Base-by-base conservation (phyloP, 192 early-diverging fungal species). In the Polychytrium aggregatum region DNA sequence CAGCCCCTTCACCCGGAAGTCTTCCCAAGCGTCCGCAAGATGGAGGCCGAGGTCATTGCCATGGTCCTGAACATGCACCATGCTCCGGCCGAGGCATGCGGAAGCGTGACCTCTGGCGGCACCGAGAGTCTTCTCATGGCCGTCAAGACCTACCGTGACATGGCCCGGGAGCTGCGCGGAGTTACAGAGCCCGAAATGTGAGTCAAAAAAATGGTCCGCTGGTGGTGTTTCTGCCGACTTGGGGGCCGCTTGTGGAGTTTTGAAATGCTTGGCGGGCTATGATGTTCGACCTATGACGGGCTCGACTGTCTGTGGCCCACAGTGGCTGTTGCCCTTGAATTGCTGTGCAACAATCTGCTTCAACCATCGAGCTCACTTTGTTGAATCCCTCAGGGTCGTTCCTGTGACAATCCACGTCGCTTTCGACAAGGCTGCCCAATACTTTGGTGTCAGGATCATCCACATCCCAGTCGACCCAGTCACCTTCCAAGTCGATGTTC, bases 121-220 rank as follows among this genome's bases (percentile, higher is more conserved):
- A 91, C 90, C 17, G 94, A 98, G 60, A 85, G 81, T 52, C 82
- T 98, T 35, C 65, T 95, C 29, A 94, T 98, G 91, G 85, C 88
- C 3, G 86, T 90, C 59, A 92, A 92, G 53, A 76, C 93, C 0
- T 88, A 97, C 65, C 78, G 90, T 18, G 90, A 93, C 37, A 84
- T 81, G 84, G 91, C 82, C 27, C 71, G 72, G 38, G 68, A 79
- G 26, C 40, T 65, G 40, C 84, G 86, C 30, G 88, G 90, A 13
- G 82, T 97, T 37, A 82, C 77, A 4, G 64, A 85, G 28, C 90
- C 93, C 29, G 89, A 97, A 67, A 92, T 97, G 87, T 86, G 79
- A 64, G 71, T 46, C 41, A 7, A 31, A 20, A n/a, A n/a, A n/a
- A n/a, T n/a, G n/a, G n/a, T n/a, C n/a, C n/a, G n/a, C n/a, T n/a